Conservation (phyloP, 1,284 basidiomycete genomes). For the Pseudozyma hubeiensis region DNA sequence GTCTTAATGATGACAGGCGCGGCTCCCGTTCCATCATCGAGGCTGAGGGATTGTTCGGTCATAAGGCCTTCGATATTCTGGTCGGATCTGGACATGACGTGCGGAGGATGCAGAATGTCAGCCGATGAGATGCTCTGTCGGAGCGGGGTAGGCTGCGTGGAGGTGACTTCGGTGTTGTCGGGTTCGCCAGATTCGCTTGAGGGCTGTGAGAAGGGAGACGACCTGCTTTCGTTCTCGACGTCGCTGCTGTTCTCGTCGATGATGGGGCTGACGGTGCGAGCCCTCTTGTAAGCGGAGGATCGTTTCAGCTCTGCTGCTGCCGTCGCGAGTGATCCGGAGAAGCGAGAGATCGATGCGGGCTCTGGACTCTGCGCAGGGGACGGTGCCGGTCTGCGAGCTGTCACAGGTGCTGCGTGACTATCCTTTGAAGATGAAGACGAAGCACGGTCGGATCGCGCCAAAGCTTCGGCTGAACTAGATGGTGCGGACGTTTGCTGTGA, state of each 20-base stretch:
- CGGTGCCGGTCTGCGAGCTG: conserved; percentile 24
- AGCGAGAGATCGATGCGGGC: conserved; percentile 19
- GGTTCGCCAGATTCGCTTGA: conserved; percentile 39
- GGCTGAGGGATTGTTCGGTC: conserved; percentile 45
- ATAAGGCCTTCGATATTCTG: conserved; percentile 49
- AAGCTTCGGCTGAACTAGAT: neutral
- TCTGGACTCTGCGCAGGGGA: conserved; percentile 34
- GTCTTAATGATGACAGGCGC: neutral
- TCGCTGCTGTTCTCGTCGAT: conserved; percentile 55
- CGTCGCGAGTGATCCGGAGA: conserved; percentile 8
- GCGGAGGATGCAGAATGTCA: conserved; percentile 8
- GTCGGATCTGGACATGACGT: conserved; percentile 27
- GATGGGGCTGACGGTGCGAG: conserved; percentile 46
- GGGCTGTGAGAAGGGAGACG: conserved; percentile 26
- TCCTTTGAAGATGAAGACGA: conserved; percentile 6
- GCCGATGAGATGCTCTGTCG: conserved; percentile 41
- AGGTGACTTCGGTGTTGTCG: conserved; percentile 10
- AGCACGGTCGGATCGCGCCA: neutral
- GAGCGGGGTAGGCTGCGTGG: conserved; percentile 36
- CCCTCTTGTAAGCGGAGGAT: conserved; percentile 34
- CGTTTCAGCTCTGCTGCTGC: conserved; percentile 11
- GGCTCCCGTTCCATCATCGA: conserved; percentile 25
- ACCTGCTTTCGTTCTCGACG: conserved; percentile 31
- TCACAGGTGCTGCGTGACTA: neutral
- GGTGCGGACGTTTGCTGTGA: neutral